Evolutionary conservation across 225 moss, liverwort and hornwort genomes (phyloP), one percentile per base, ranked within the genome.

Genomic region (Bryoerythrophyllum caledonicum): DNA sequence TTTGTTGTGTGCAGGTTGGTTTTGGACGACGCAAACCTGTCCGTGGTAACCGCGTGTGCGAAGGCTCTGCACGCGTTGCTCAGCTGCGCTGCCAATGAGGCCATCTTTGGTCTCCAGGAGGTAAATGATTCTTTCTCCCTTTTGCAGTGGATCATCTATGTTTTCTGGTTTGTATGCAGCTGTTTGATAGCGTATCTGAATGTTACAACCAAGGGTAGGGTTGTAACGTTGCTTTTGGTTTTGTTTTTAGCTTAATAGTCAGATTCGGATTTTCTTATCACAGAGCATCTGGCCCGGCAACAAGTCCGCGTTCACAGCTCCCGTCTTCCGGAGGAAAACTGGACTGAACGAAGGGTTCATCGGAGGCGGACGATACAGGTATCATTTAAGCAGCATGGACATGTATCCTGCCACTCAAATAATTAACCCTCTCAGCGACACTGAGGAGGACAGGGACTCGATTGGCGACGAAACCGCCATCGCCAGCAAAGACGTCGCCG

Each of bases 331-430:
- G 73, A 87, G 83, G 59, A 85, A 86, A 53, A 90, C 86, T 11
- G 88, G 86, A 6, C 75, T 84, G 37, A 84, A 85, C 51, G 92
- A 92, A 64, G 96, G 91, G 28, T 90, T 84, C 67, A 83, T 92
- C 64, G 96, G 96, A 64, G 86, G 83, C 74, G 94, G 90, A 68
- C 90, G 86, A 62, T 94, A 94, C 94, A 94, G 90, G 64, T 94
- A 91, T 51, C 83, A 89, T 72, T 85, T 90, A 21, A 92, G 78
- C 67, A 53, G 76, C 1, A 80, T 79, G 43, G 90, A 91, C 61
- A 79, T 97, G 81, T 89, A 85, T 62, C 90, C 87, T 16, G 84
- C 83, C 67, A 81, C 81, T 24, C 72, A 78, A 52, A 24, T 73
- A 37, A 55, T 73, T 16, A 77, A 79, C 32, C 62, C 61, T 54